These are phyloP conservation scores for Lachancea kluyveri DNA, from an alignment of 805 yeast species.

Conservation along the genomic window DNA sequence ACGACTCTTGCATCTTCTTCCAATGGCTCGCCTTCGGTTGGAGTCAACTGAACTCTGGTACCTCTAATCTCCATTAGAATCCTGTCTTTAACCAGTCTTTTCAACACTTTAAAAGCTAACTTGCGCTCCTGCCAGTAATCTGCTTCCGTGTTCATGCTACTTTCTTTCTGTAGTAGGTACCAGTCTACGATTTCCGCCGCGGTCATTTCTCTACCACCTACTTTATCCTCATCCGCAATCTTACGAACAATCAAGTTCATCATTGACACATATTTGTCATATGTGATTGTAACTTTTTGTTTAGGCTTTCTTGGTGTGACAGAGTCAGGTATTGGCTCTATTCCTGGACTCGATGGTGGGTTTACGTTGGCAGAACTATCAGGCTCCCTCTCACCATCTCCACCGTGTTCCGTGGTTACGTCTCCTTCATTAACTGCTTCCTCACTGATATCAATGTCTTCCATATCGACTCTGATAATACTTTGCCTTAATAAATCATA, in stretches of 20 bases:
- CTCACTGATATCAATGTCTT: constrained; percentile 64
- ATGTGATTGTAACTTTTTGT: constrained; percentile 54
- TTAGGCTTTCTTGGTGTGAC: constrained; percentile 9
- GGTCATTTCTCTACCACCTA: constrained; percentile 54
- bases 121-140: constrained; percentile 66
- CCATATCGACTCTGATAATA: constrained; percentile 89
- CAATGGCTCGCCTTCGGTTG: constrained; percentile 19
- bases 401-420: constrained; percentile 6
- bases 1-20: constrained; percentile 30
- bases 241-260: constrained; percentile 71
- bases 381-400: constrained; percentile 1
- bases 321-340: constrained; percentile 9
- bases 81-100: constrained; percentile 76
- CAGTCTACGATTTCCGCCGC: constrained; percentile 68
- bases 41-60: constrained; percentile 38
- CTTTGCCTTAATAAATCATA: constrained; percentile 84
- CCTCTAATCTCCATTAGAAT: constrained; percentile 65
- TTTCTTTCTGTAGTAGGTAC: constrained; percentile 72
- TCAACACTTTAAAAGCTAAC: constrained; percentile 72
- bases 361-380: too few species aligned
- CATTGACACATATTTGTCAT: constrained; percentile 80
- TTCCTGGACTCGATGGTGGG: constrained; percentile 3
- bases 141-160: constrained; percentile 59
- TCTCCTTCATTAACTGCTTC: constrained; percentile 10
- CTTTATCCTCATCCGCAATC: constrained; percentile 51